phyloP scores from a whole-genome alignment of 2,329 filamentous ascomycete species.

The Trichoderma sp. region DNA sequence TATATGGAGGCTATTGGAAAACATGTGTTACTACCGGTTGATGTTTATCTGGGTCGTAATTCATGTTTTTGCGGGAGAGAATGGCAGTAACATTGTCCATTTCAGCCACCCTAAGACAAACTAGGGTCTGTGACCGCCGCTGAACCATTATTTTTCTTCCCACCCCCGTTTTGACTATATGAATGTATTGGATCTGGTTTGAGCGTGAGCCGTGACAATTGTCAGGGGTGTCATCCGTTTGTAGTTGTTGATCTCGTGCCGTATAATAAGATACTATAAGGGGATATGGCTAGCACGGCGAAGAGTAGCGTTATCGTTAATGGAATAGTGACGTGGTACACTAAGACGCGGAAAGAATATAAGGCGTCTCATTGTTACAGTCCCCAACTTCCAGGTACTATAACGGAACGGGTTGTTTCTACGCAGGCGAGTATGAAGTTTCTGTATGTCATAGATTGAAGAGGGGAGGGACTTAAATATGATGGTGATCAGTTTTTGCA shows the following conservation, averaged over 20 bases:
- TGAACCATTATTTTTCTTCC: neutral
- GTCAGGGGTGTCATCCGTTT: no score
- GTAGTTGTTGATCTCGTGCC: neutral
- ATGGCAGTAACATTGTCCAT: no score
- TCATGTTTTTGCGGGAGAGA: neutral
- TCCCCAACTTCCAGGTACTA: neutral
- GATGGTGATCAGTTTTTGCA: neutral
- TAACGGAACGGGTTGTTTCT: neutral
- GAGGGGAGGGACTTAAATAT: neutral
- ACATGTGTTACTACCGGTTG: no score
- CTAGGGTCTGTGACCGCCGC: no score
- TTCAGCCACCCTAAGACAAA: no score
- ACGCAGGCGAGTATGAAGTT: neutral
- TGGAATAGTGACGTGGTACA: neutral
- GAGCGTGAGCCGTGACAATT: no score
- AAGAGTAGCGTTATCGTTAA: neutral
- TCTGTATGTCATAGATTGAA: neutral
- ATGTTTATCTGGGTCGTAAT: no score
- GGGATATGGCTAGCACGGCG: neutral
- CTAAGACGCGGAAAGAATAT: neutral
- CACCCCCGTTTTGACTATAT: neutral
- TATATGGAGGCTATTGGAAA: neutral
- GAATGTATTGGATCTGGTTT: no score
- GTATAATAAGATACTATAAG: neutral
- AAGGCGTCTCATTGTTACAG: neutral